Conservation (phyloP, 140 eudicot species). For the Bidens hawaiensis region DNA sequence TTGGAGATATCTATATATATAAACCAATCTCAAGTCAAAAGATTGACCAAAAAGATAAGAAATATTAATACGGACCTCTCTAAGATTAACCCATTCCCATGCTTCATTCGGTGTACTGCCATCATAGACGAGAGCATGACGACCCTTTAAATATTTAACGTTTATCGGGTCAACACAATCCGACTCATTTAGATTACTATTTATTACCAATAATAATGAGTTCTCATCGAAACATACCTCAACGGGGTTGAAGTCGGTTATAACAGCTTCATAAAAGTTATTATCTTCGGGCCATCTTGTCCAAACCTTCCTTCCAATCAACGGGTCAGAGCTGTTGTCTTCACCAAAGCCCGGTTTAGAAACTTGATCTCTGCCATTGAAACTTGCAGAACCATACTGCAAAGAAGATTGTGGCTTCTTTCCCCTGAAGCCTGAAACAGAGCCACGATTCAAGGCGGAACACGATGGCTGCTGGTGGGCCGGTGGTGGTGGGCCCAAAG, state of each 20-base stretch:
- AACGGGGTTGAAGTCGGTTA: constrained; percentile 41
- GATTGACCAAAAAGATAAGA: background rate
- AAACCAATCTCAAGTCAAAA: no score
- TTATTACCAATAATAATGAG: background rate
- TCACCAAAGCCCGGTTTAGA: constrained; percentile 42
- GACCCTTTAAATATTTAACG: constrained; percentile 40
- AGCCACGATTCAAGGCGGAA: constrained; percentile 51
- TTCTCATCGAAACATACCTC: constrained; percentile 27
- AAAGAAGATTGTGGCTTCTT: constrained; percentile 54
- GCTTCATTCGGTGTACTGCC: constrained; percentile 50
- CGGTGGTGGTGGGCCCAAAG: constrained; percentile 61
- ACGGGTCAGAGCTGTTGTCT: constrained; percentile 38
- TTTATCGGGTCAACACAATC: background rate
- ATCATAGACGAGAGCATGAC: constrained; percentile 64
- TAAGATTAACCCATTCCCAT: constrained; percentile 73
- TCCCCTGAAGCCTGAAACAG: constrained; percentile 49
- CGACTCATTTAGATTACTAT: background rate
- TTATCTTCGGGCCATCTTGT: constrained; percentile 76
- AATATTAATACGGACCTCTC: constrained; percentile 41
- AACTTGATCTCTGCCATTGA: constrained; percentile 42
- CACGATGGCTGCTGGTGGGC: constrained; percentile 49
- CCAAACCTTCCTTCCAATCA: constrained; percentile 68
- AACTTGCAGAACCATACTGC: constrained; percentile 51
- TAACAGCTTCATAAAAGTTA: constrained; percentile 62
- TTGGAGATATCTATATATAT: constrained; percentile 57